Conservation (phyloP, 1,284 basidiomycete species). For the Phlebopus sp. region DNA sequence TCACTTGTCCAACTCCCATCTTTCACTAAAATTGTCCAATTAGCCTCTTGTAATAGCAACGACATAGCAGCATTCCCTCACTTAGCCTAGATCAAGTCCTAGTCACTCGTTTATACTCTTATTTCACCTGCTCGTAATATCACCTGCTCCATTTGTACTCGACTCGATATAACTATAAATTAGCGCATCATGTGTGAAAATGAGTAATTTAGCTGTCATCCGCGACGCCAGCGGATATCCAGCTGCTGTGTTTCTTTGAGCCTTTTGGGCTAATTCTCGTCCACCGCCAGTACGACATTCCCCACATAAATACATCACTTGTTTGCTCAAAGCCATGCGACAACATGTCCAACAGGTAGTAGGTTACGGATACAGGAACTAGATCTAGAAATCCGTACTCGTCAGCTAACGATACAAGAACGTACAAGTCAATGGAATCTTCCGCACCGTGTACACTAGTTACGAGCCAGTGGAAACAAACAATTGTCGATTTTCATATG, state of each 20-base stretch:
- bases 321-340: slow-evolving; percentile 15
- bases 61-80: slow-evolving; percentile 6
- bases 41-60: slow-evolving; percentile 9
- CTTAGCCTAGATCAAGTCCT: slow-evolving; percentile 10
- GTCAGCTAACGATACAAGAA: slow-evolving; percentile 33
- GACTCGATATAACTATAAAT: too few relatives aligned
- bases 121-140: too few relatives aligned
- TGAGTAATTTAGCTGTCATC: too few relatives aligned
- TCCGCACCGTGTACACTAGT: slow-evolving; percentile 47
- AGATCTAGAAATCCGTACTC: slow-evolving; percentile 7
- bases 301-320: slow-evolving; percentile 30
- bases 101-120: slow-evolving; percentile 2
- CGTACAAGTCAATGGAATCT: slow-evolving; percentile 12
- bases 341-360: slow-evolving; percentile 14
- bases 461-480: slow-evolving; percentile 21
- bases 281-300: too few relatives aligned
- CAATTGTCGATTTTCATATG: slow-evolving; percentile 16
- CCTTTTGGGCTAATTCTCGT: too few relatives aligned
- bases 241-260: too few relatives aligned
- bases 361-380: slow-evolving; percentile 33
- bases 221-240: too few relatives aligned
- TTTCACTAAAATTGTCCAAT: slow-evolving; percentile 6
- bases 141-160: too few relatives aligned
- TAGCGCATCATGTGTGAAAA: too few relatives aligned
- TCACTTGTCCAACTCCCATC: background rate